Percentiles rank a stretch among this genome's conserved stretches.
phyloP scores from a whole-genome alignment of 202 grass and related monocot species.

The Schoenoplectus triqueter region DNA sequence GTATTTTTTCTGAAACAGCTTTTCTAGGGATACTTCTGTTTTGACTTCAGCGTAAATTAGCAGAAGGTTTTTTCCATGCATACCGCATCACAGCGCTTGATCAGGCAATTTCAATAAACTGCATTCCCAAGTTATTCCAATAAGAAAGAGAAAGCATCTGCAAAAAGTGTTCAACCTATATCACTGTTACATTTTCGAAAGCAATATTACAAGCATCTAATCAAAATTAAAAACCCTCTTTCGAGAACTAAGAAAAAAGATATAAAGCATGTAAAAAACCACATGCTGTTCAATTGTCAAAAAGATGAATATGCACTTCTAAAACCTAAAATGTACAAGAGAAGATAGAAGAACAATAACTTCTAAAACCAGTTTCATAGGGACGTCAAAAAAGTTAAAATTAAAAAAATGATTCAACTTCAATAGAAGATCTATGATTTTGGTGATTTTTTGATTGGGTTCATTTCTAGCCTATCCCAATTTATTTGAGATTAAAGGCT shows the following conservation, averaged over 20 bases:
- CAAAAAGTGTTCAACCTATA: background rate
- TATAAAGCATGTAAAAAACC: background rate
- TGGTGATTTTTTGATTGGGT: too few species aligned
- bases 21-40: too few species aligned
- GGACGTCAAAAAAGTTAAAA: conserved; percentile 22
- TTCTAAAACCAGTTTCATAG: conserved; percentile 1
- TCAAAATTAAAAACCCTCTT: background rate
- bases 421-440: too few species aligned
- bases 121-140: too few species aligned
- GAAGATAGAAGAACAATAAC: background rate
- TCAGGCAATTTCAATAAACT: too few species aligned
- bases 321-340: conserved; percentile 11
- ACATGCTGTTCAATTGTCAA: background rate
- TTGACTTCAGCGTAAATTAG: too few species aligned
- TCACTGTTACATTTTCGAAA: background rate
- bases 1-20: too few species aligned
- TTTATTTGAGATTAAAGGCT: too few species aligned
- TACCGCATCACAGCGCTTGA: too few species aligned
- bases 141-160: too few species aligned
- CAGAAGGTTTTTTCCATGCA: too few species aligned
- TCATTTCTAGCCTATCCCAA: too few species aligned
- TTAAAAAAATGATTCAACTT: conserved; percentile 29
- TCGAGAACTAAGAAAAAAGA: conserved; percentile 26
- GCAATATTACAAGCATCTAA: conserved; percentile 22
- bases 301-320: background rate